phyloP scores from a whole-genome alignment of 2,329 filamentous ascomycete genomes.

The Phoma sp. region DNA sequence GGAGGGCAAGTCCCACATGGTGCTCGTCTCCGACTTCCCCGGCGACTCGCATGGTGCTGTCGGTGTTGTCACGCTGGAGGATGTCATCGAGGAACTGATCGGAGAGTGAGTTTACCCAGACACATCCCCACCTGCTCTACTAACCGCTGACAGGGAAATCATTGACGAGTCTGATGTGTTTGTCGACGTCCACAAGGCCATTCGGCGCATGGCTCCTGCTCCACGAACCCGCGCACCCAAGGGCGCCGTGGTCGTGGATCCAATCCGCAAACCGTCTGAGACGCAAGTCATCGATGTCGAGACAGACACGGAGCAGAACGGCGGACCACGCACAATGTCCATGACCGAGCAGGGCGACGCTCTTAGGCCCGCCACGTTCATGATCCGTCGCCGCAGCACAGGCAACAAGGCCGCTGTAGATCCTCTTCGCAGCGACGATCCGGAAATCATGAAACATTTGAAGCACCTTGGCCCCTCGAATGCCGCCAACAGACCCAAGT shows the following conservation, averaged over 20 bases:
- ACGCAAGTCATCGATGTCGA: constrained; percentile 24
- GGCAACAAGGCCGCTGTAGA: constrained; percentile 43
- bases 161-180: constrained; percentile 99
- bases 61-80: constrained; percentile 93
- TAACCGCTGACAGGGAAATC: constrained; percentile 72
- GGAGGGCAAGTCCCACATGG: constrained; percentile 99
- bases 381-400: constrained; percentile 55
- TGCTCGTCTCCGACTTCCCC: constrained; percentile 87
- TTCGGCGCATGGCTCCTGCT: constrained; percentile 83
- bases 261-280: constrained; percentile 32
- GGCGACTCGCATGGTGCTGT: constrained; percentile 90
- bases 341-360: constrained; percentile 37
- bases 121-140: background rate
- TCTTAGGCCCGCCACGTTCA: constrained; percentile 50
- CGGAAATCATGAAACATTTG: constrained; percentile 65
- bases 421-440: constrained; percentile 58
- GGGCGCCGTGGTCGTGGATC: constrained; percentile 59
- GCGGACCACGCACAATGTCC: constrained; percentile 37
- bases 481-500: constrained; percentile 64
- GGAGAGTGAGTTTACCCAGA: constrained; percentile 74
- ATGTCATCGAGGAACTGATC: constrained; percentile 98
- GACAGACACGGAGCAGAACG: constrained; percentile 26
- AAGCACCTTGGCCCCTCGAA: constrained; percentile 71
- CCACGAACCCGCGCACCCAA: constrained; percentile 75
- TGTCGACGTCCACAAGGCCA: constrained; percentile 97